Conservation (phyloP, 768 basidiomycete genomes). For the Mycena haematopus region DNA sequence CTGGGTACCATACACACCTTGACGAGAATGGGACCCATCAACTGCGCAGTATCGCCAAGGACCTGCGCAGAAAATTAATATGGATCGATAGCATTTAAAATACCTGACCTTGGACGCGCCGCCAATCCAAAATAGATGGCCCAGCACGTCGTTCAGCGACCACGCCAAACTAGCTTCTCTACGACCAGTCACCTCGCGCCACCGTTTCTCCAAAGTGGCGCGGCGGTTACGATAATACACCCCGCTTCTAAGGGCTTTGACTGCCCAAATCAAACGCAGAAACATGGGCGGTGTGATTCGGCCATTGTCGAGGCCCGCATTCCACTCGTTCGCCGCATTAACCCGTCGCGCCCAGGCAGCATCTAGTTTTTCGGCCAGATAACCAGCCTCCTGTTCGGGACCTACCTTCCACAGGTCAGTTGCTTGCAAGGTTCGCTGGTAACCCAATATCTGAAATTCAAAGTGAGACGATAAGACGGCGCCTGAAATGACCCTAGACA, state of each 20-base stretch:
- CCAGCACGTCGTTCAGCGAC: constrained; percentile 67
- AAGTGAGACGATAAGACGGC: not conserved
- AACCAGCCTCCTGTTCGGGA: constrained; percentile 51
- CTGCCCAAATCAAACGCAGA: constrained; percentile 47
- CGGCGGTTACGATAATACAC: constrained; percentile 35
- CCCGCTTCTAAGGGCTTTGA: constrained; percentile 34
- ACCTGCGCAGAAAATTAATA: constrained; percentile 45
- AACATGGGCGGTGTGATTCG: constrained; percentile 46
- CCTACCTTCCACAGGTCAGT: constrained; percentile 78
- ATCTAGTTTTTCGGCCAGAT: constrained; percentile 59
- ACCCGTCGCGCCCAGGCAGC: constrained; percentile 58
- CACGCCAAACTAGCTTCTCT: constrained; percentile 60
- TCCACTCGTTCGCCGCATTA: constrained; percentile 57
- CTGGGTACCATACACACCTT: constrained; percentile 69
- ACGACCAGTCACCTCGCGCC: constrained; percentile 51
- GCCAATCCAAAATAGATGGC: constrained; percentile 66
- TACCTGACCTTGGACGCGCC: constrained; percentile 60
- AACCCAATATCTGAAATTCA: constrained; percentile 59
- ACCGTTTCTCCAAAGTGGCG: constrained; percentile 42
- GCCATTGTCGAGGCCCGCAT: constrained; percentile 44
- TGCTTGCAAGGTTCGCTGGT: constrained; percentile 74
- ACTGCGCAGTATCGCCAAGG: constrained; percentile 62
- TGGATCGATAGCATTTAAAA: not conserved
- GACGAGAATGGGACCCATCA: constrained; percentile 66
- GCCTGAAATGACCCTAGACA: constrained; percentile 18